These are phyloP conservation scores for Ammopiptanthus mongolicus DNA, from an alignment of 306 rosid species.

Conservation along the genomic window DNA sequence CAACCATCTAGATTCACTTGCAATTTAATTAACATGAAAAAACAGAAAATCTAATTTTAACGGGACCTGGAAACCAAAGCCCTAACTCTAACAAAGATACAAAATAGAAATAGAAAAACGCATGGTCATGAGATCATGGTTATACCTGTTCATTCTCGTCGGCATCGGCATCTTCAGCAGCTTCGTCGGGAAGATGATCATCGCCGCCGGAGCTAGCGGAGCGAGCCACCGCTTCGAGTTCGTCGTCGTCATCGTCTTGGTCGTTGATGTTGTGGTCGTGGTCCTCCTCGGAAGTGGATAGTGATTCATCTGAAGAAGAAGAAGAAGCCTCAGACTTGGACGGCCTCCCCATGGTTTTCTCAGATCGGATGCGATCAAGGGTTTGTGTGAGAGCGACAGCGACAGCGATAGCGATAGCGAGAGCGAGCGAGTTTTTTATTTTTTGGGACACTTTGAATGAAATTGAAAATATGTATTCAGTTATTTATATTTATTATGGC, in stretches of 20 bases:
- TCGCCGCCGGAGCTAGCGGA: conserved; percentile 63
- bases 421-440: not conserved
- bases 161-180: not conserved
- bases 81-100: not conserved
- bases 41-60: not conserved
- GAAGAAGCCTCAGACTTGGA: conserved; percentile 58
- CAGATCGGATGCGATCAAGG: conserved; percentile 44
- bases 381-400: not conserved
- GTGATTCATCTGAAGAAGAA: conserved; percentile 56
- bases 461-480: too few species aligned
- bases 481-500: not conserved
- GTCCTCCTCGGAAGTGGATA: conserved; percentile 36
- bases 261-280: conserved; percentile 60
- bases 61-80: not conserved
- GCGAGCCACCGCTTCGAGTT: conserved; percentile 88
- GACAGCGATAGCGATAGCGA: not conserved
- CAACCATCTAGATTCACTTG: not conserved
- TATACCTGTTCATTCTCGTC: conserved; percentile 60
- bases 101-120: not conserved
- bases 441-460: too few species aligned
- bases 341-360: conserved; percentile 53
- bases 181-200: conserved; percentile 15
- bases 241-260: conserved; percentile 85
- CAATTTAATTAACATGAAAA: not conserved
- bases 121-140: not conserved